These are phyloP conservation scores for Cutaneotrichosporon cavernicola DNA, from an alignment of 1,284 basidiomycete genomes.

Conservation along the genomic window DNA sequence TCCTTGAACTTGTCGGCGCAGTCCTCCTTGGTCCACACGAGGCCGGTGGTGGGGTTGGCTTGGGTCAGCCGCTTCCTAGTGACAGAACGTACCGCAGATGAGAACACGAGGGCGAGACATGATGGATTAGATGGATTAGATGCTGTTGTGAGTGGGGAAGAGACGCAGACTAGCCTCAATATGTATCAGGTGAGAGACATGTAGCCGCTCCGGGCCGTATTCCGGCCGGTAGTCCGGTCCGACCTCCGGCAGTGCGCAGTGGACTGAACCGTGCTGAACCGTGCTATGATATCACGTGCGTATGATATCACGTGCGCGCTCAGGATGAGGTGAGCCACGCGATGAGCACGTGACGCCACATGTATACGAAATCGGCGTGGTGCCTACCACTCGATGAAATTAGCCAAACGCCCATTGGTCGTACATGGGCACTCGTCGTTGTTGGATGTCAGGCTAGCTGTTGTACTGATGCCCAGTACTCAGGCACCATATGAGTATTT, in stretches of 20 bases:
- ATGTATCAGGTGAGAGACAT: neutral
- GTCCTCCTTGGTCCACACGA: slow-evolving; percentile 78
- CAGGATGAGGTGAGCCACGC: too few relatives aligned
- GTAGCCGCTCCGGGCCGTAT: slow-evolving; percentile 1
- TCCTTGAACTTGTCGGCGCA: slow-evolving; percentile 64
- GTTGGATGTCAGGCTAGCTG: too few relatives aligned
- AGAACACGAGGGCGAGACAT: slow-evolving; percentile 51
- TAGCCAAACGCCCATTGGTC: too few relatives aligned
- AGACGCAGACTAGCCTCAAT: neutral
- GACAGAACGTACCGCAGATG: slow-evolving; percentile 47
- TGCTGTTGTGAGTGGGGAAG: neutral
- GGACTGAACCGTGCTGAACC: neutral
- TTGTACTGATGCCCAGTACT: too few relatives aligned
- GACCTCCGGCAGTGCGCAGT: neutral
- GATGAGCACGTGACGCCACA: too few relatives aligned
- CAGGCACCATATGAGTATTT: too few relatives aligned
- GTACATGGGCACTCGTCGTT: too few relatives aligned
- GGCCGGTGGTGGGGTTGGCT: slow-evolving; percentile 52
- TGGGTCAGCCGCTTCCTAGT: neutral
- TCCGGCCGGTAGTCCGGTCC: slow-evolving; percentile 1
- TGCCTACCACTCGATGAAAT: too few relatives aligned
- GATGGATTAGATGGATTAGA: neutral
- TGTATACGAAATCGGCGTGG: too few relatives aligned
- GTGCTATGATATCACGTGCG: neutral
- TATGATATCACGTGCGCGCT: too few relatives aligned